These are phyloP conservation scores for Thymus quinquecostatus DNA, from an alignment of 257 asterid genomes.

Conservation along the genomic window DNA sequence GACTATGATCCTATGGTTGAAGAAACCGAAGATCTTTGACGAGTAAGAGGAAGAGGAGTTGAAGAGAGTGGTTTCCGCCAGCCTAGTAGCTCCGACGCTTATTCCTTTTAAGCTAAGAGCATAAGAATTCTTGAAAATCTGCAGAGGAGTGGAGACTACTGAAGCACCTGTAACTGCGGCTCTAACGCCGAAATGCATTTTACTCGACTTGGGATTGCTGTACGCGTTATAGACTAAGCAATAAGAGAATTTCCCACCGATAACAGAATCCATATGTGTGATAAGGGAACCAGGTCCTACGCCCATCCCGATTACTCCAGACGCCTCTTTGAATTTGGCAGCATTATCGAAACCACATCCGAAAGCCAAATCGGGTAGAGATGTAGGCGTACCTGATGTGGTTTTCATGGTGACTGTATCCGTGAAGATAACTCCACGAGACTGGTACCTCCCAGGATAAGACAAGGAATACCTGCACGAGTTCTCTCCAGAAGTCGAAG, in stretches of 20 bases:
- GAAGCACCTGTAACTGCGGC: slow-evolving; percentile 38
- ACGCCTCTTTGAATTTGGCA: slow-evolving; percentile 24
- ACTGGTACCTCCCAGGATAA: slow-evolving; percentile 24
- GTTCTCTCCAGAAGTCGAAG: slow-evolving; percentile 33
- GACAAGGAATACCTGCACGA: slow-evolving; percentile 25
- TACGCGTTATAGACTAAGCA: slow-evolving; percentile 41
- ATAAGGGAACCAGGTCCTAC: slow-evolving; percentile 39
- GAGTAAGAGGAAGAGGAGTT: neutral
- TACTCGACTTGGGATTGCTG: slow-evolving; percentile 34
- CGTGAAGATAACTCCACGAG: slow-evolving; percentile 31
- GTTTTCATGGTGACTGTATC: slow-evolving; percentile 48
- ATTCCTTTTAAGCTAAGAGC: slow-evolving; percentile 43
- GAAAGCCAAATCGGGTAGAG: slow-evolving; percentile 38
- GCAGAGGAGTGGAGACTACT: slow-evolving; percentile 38
- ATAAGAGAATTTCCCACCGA: slow-evolving; percentile 53
- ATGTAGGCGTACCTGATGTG: slow-evolving; percentile 19
- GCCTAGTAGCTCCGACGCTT: slow-evolving; percentile 32
- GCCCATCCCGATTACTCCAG: slow-evolving; percentile 60
- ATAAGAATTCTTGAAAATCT: slow-evolving; percentile 28
- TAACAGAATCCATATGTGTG: slow-evolving; percentile 42
- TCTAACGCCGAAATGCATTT: slow-evolving; percentile 46
- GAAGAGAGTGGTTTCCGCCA: slow-evolving; percentile 16
- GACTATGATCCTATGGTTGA: slow-evolving; percentile 33
- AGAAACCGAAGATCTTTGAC: slow-evolving; percentile 3
- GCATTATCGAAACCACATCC: slow-evolving; percentile 50